phyloP scores from a whole-genome alignment of 1,284 basidiomycete species.

The Heliocybe sulcata region DNA sequence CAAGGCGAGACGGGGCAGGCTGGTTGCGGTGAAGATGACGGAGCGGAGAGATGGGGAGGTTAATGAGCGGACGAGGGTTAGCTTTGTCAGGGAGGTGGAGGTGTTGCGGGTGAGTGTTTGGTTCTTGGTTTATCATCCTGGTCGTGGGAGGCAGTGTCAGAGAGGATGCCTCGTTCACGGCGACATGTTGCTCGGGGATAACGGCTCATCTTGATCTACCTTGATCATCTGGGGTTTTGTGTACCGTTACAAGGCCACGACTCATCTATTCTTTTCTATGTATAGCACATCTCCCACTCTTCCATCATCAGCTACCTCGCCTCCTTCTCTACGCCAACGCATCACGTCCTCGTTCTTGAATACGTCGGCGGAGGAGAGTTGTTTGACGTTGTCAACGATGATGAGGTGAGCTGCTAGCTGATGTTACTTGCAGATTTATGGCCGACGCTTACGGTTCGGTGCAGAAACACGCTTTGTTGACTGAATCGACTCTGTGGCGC shows the following conservation, averaged over 20 bases:
- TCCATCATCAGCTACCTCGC: conserved; percentile 73
- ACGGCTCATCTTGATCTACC: not conserved
- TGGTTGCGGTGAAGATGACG: conserved; percentile 86
- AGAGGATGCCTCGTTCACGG: not conserved
- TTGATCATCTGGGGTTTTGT: too few species aligned
- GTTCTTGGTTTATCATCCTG: conserved; percentile 3
- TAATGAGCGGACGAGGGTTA: conserved; percentile 71
- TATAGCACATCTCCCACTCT: conserved; percentile 80
- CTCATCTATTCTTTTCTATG: conserved; percentile 10
- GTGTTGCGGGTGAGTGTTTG: conserved; percentile 58
- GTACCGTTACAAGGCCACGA: conserved; percentile 8
- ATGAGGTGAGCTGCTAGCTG: conserved; percentile 20
- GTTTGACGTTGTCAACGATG: conserved; percentile 69
- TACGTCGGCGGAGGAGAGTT: conserved; percentile 80
- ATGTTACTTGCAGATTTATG: not conserved
- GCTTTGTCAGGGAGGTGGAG: conserved; percentile 84
- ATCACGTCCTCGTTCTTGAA: conserved; percentile 82
- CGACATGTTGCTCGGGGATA: not conserved
- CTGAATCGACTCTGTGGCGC: conserved; percentile 58
- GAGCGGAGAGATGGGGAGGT: conserved; percentile 45
- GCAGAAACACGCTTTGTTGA: conserved; percentile 34
- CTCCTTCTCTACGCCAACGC: conserved; percentile 66
- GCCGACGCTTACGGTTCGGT: not conserved
- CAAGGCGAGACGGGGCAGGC: conserved; percentile 22
- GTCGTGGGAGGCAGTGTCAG: not conserved